phyloP scores from a whole-genome alignment of 2,329 filamentous ascomycete species.

The Drechslerella stenobrocha region DNA sequence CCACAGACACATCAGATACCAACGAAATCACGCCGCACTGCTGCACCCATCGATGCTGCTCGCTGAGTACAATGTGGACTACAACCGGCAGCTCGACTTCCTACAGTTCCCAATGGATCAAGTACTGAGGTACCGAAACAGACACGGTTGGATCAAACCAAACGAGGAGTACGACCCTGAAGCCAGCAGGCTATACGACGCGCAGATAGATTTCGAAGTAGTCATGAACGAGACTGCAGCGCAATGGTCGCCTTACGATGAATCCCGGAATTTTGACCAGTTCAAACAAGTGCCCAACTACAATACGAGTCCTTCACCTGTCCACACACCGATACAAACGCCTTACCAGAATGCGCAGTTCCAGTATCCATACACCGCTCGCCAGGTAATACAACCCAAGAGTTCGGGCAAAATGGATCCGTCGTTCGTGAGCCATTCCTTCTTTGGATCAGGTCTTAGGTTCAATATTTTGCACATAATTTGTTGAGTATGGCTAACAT shows the following conservation, averaged over 20 bases:
- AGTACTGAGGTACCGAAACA: slow-evolving; percentile 30
- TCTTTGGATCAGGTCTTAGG: slow-evolving; percentile 1
- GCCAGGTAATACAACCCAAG: slow-evolving; percentile 46
- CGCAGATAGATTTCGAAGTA: slow-evolving; percentile 43
- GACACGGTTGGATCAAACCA: slow-evolving; percentile 43
- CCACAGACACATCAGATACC: slow-evolving; percentile 56
- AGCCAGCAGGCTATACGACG: slow-evolving; percentile 36
- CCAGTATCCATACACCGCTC: slow-evolving; percentile 45
- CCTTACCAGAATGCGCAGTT: slow-evolving; percentile 35
- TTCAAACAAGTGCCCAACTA: slow-evolving; percentile 44
- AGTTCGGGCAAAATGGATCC: slow-evolving; percentile 42
- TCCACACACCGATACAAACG: slow-evolving; percentile 33
- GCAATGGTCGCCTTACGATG: slow-evolving; percentile 43
- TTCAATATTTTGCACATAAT: slow-evolving; percentile 6
- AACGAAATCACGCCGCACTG: slow-evolving; percentile 37
- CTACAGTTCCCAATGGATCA: slow-evolving; percentile 44
- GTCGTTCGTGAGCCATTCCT: slow-evolving; percentile 48
- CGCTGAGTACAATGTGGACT: slow-evolving; percentile 45
- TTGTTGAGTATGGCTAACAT: slow-evolving; percentile 21
- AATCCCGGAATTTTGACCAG: slow-evolving; percentile 40
- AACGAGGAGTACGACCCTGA: slow-evolving; percentile 36
- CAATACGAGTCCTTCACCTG: slow-evolving; percentile 40
- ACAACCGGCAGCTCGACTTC: slow-evolving; percentile 30
- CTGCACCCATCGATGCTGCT: slow-evolving; percentile 42
- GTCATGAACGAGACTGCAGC: slow-evolving; percentile 45